Conservation (phyloP, 768 basidiomycete genomes). For the Mycena leptocephala region DNA sequence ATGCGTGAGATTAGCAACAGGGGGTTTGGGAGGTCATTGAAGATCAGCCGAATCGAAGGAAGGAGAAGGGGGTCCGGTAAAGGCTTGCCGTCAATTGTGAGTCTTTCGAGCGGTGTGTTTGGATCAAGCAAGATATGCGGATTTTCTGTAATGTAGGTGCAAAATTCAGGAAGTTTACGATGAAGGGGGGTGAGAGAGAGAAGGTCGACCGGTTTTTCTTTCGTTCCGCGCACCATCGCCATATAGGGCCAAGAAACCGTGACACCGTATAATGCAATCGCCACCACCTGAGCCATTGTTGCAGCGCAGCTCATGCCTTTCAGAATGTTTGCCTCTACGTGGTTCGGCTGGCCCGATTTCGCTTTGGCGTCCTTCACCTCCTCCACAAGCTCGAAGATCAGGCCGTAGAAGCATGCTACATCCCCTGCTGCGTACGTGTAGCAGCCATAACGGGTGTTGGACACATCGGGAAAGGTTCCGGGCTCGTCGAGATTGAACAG, state of each 20-base stretch:
- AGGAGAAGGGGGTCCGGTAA: neutral
- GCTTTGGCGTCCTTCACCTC: conserved; percentile 34
- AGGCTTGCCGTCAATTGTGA: neutral
- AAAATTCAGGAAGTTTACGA: conserved; percentile 1
- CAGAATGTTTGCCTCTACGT: conserved; percentile 3
- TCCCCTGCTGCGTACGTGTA: conserved; percentile 1
- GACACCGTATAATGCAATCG: neutral
- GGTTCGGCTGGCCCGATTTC: conserved; percentile 1
- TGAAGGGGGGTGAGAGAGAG: neutral
- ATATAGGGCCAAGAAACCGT: neutral
- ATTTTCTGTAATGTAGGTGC: neutral
- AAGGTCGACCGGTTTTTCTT: neutral
- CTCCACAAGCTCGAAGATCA: conserved; percentile 33
- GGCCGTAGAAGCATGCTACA: conserved; percentile 27
- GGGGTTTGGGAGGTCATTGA: neutral
- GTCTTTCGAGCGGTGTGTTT: neutral
- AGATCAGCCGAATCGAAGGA: neutral
- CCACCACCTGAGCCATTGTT: neutral
- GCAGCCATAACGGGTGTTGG: conserved; percentile 1
- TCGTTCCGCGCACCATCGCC: neutral
- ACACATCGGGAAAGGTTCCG: conserved; percentile 39
- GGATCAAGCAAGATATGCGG: neutral
- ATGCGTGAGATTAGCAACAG: neutral
- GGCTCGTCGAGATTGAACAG: conserved; percentile 11
- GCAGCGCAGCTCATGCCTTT: neutral